Evolutionary conservation across 495 filamentous ascomycete species (phyloP), one percentile per base, ranked within the genome.

Genomic region (Podospora tetraspora): DNA sequence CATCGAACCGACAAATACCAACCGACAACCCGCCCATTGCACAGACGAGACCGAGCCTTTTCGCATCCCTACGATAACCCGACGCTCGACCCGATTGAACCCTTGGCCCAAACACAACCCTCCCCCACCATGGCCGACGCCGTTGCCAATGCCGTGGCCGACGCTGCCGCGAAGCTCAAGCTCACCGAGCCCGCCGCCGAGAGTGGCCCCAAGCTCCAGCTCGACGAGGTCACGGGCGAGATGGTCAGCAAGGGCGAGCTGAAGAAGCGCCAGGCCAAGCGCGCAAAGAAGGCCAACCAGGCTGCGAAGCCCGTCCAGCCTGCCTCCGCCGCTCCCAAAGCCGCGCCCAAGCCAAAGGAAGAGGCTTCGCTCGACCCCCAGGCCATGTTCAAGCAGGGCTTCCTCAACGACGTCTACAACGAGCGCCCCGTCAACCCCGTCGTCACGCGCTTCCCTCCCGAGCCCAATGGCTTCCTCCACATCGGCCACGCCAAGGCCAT

Each of bases 401-500:
- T 92, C 81, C 85, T 97, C 32, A 85, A 86, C 69, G 87, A 89
- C 3, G 92, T 96, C 43, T 94, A 90, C 83, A 85, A 91, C 64
- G 90, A 92, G 79, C 86, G 90, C 57, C 87, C 92, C 7, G 78
- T 83, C 6, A 86, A 88, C 74, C 78, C 83, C 34, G 87, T 91
- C 30, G 75, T 88, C 61, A 95, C 93, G 11, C 88, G 93, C 72
- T 97, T 99, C 78, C 95, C 95, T 7, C 95, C 95, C 19, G 96
- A 98, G 79, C 93, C 93, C 43, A 90, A 91, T 71, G 88, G 88
- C 66, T 91, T 84, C 77, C 86, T 96, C 16, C 94, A 96, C 73
- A 92, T 97, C 37, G 74, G 74, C 22, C 95, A 98, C 76, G 89
- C 88, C 70, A 98, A 98, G 81, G 95, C 95, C n/a, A 97, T 99